Percentiles rank a stretch among this genome's conserved stretches.
These are phyloP conservation scores for Gillenia trifoliata DNA, from an alignment of 306 rosid species.

Conservation along the genomic window DNA sequence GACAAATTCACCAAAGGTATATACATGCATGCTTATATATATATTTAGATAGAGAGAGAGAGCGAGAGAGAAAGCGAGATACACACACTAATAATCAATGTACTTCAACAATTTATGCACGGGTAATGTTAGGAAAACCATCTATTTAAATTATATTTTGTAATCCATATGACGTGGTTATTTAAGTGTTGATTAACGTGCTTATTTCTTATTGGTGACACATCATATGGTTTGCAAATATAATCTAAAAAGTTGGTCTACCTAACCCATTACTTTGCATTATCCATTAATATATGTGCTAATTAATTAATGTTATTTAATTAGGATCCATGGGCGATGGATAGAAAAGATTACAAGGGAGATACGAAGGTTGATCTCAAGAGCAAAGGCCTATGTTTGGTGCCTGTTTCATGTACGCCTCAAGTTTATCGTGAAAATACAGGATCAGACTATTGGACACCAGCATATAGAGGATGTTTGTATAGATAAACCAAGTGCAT, in stretches of 20 bases:
- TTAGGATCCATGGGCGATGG: constrained; percentile 74
- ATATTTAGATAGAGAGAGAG: too few relatives aligned
- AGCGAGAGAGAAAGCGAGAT: too few relatives aligned
- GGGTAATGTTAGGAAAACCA: too few relatives aligned
- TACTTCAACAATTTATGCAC: too few relatives aligned
- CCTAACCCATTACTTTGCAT: too few relatives aligned
- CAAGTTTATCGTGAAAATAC: constrained; percentile 66
- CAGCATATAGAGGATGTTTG: constrained; percentile 81
- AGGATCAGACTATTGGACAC: constrained; percentile 94
- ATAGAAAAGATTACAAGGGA: constrained; percentile 50
- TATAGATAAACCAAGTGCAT: constrained; percentile 41
- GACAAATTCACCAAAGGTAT: constrained; percentile 67
- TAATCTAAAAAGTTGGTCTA: too few relatives aligned
- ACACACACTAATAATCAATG: too few relatives aligned
- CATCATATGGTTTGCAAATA: too few relatives aligned
- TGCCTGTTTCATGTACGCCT: constrained; percentile 80
- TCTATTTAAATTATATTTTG: too few relatives aligned
- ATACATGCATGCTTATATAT: not conserved
- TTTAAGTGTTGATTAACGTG: too few relatives aligned
- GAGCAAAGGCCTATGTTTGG: constrained; percentile 84
- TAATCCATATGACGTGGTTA: too few relatives aligned
- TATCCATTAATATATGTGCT: not conserved
- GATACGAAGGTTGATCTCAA: constrained; percentile 52
- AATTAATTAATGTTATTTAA: not conserved
- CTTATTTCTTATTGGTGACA: too few relatives aligned